Evolutionary conservation across 2,329 filamentous ascomycete species (phyloP), one percentile per base, ranked within the genome.

Genomic region (Decorospora gaudefroyi): DNA sequence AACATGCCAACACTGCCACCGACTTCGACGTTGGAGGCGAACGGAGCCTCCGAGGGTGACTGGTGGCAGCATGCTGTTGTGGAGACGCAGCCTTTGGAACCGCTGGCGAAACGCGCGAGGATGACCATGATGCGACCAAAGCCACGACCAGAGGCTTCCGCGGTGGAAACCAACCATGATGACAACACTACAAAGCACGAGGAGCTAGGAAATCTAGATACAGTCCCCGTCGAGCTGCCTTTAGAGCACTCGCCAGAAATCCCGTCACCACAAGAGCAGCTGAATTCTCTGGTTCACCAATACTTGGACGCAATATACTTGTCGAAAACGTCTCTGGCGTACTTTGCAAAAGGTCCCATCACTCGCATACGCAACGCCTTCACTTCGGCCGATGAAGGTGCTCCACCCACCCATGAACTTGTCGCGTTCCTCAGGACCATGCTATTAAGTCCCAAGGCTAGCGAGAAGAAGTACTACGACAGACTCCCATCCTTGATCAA

Each of bases 381-480:
- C 51, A 81, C 84, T 44, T 71, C 83, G 10, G 79, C 83, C 49
- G 79, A 80, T 37, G 81, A 85, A 63, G 74, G 78, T 5, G 80
- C 77, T 15, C 70, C 85, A 13, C 76, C 83, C 27, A 82, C 85
- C 68, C 72, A 74, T 16, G 81, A 89, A 35, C 73, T 91, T 12
- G 76, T 87, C 6, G 74, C 78, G 0, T 90, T 89, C 57, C 65
- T 92, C n/a, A 83, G 85, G 57, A 78, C 78, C 35, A 78, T 89
- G 43, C 72, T 88, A n/a, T 72, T 88, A 46, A 82, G 81, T 2
- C 84, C 83, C 0, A 76, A 82, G 4, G 76, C 85, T 31, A 80
- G 90, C 49, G 88, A 92, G 64, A 90, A 87, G 63, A 93, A 92
- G 63, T 91, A 88, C 59, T 80, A 82, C n/a, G 84, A 87, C 41